Evolutionary conservation across 2,329 filamentous ascomycete species (phyloP).

Genomic region (Arthroderma uncinatum): DNA sequence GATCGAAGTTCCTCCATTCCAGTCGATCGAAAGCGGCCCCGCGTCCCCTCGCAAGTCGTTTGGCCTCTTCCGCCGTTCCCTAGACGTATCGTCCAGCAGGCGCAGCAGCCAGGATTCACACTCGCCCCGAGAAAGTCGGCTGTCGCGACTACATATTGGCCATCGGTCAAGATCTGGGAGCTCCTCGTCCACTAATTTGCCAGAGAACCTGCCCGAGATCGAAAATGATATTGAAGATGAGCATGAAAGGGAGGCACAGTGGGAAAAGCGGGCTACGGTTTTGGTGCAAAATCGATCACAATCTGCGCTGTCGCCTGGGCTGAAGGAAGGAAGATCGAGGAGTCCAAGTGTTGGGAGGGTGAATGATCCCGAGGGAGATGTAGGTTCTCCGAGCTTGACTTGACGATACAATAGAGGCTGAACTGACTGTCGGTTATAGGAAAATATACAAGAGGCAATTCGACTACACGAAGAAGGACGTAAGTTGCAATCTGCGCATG

Average conservation of each 20-base stretch:
- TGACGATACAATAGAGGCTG: neutral
- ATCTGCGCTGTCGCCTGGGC: slow-evolving; percentile 1
- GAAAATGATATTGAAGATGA: slow-evolving; percentile 38
- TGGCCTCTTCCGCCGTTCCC: slow-evolving; percentile 25
- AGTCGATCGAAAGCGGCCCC: slow-evolving; percentile 11
- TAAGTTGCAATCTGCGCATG: slow-evolving; percentile 19
- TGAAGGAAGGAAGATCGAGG: slow-evolving; percentile 15
- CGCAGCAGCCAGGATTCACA: slow-evolving; percentile 1
- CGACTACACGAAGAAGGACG: slow-evolving; percentile 73
- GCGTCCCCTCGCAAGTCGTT: slow-evolving; percentile 21
- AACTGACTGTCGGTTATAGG: slow-evolving; percentile 17
- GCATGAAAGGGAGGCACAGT: slow-evolving; percentile 57
- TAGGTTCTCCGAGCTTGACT: slow-evolving; percentile 16
- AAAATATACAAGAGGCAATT: slow-evolving; percentile 89
- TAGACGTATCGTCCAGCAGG: slow-evolving; percentile 9
- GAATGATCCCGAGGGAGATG: slow-evolving; percentile 27
- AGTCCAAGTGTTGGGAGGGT: slow-evolving; percentile 26
- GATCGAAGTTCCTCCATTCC: slow-evolving; percentile 54
- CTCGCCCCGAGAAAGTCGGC: slow-evolving; percentile 19
- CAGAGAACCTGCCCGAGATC: slow-evolving; percentile 68
- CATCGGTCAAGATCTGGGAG: slow-evolving; percentile 40
- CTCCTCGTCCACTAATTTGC: slow-evolving; percentile 61
- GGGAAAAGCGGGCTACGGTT: slow-evolving; percentile 90
- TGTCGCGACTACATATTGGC: slow-evolving; percentile 59
- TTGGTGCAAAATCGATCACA: slow-evolving; percentile 49